phyloP scores from a whole-genome alignment of 75 land plant genomes.

The Cunninghamia lanceolata region DNA sequence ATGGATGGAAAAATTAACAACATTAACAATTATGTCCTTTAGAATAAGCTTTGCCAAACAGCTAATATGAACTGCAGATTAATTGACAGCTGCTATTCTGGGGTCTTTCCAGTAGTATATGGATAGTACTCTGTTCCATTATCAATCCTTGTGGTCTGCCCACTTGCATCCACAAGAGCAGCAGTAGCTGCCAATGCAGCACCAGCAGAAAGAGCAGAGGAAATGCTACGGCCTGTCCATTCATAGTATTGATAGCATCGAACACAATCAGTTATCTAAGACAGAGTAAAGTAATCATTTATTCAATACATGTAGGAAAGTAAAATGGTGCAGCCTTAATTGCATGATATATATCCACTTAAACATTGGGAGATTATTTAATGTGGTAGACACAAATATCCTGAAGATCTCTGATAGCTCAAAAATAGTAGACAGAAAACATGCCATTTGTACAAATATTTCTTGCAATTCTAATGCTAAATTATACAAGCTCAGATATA shows the following conservation, averaged over 20 bases:
- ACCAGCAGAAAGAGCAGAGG: slow-evolving; percentile 66
- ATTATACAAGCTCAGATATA: background rate
- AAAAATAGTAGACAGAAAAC: background rate
- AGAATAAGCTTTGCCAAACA: background rate
- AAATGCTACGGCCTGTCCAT: slow-evolving; percentile 65
- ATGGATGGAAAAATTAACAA: background rate
- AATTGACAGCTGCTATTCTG: background rate
- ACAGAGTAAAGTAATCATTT: background rate
- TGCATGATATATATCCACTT: background rate
- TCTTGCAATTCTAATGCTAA: background rate
- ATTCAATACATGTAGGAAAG: background rate
- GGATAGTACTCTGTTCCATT: slow-evolving; percentile 70
- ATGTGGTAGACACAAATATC: background rate
- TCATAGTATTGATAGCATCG: background rate
- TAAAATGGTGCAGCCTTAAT: background rate
- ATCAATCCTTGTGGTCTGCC: slow-evolving; percentile 73
- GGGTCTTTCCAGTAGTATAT: slow-evolving; percentile 57
- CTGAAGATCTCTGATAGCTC: background rate
- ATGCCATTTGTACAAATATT: background rate
- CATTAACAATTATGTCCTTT: background rate
- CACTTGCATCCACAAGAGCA: slow-evolving; percentile 67
- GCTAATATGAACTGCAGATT: background rate
- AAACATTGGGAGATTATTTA: background rate
- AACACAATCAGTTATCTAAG: slow-evolving; percentile 6
- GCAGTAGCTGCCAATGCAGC: slow-evolving; percentile 69